A percentile compares a stretch with the other conserved stretches of the same genome.
Conservation (phyloP, 768 basidiomycete genomes). For the Podaxis sp. region DNA sequence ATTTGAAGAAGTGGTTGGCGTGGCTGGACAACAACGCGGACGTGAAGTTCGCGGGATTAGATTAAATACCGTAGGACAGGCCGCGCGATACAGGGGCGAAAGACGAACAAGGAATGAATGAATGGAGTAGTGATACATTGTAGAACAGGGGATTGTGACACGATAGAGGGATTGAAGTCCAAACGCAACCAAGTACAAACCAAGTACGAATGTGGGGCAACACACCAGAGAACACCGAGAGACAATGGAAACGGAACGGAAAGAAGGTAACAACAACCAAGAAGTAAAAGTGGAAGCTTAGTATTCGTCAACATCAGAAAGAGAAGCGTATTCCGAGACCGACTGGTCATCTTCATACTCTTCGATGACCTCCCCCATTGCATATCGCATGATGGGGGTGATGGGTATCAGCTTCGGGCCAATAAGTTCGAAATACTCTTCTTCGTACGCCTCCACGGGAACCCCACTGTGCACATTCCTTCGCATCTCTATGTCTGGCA, state of each 20-base stretch:
- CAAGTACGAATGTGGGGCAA: neutral
- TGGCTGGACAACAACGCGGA: constrained; percentile 93
- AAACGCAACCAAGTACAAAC: neutral
- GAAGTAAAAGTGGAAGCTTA: constrained; percentile 24
- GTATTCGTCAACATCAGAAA: constrained; percentile 78
- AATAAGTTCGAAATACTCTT: constrained; percentile 56
- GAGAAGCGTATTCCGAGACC: constrained; percentile 76
- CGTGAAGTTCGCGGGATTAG: constrained; percentile 78
- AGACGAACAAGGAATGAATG: neutral
- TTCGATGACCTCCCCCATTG: constrained; percentile 80
- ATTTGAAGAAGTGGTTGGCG: constrained; percentile 84
- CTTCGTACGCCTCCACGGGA: constrained; percentile 42
- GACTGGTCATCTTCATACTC: constrained; percentile 80
- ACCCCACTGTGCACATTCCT: constrained; percentile 35
- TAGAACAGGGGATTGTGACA: neutral
- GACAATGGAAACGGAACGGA: neutral
- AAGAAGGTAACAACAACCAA: neutral
- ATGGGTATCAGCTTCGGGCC: constrained; percentile 77
- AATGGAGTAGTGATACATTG: constrained; percentile 7
- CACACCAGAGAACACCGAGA: neutral
- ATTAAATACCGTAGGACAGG: constrained; percentile 30
- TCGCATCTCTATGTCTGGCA: constrained; percentile 27
- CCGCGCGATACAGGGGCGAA: neutral
- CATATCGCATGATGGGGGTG: constrained; percentile 80
- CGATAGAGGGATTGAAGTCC: neutral